Evolutionary conservation across 2,329 filamentous ascomycete species (phyloP).

Genomic region (Aspergillus thermomutatus): DNA sequence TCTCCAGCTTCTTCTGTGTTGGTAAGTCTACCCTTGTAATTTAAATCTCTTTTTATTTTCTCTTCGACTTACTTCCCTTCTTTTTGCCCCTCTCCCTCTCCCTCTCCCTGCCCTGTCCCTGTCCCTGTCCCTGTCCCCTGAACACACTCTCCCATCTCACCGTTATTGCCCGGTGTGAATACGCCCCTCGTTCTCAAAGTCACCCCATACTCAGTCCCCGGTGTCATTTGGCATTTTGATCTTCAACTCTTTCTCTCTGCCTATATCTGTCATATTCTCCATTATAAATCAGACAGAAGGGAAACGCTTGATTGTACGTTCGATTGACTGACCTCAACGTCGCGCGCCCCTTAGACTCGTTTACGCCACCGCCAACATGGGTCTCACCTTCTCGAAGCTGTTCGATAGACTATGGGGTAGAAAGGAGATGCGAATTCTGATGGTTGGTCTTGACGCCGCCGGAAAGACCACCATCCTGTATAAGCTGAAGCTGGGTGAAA

Average conservation of each 20-base stretch:
- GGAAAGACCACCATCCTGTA: conserved; percentile 99
- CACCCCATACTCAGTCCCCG: conserved; percentile 2
- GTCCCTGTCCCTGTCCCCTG: conserved; percentile 12
- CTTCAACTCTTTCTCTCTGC: background rate
- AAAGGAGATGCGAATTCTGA: conserved; percentile 99
- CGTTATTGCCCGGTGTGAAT: conserved; percentile 10
- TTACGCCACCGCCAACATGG: conserved; percentile 66
- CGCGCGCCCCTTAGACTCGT: conserved; percentile 16
- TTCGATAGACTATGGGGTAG: conserved; percentile 97
- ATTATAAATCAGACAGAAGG: background rate
- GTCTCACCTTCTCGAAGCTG: conserved; percentile 95
- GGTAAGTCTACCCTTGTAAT: background rate
- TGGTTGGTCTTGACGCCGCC: conserved; percentile 98
- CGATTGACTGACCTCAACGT: conserved; percentile 17
- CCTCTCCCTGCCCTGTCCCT: conserved; percentile 9
- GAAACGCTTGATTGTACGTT: conserved; percentile 1
- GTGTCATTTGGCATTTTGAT: background rate
- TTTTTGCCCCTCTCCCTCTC: conserved; percentile 6
- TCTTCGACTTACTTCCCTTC: conserved; percentile 1
- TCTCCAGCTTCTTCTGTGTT: background rate
- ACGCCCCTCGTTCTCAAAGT: conserved; percentile 5
- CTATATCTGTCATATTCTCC: background rate
- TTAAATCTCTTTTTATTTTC: background rate
- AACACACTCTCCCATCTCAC: conserved; percentile 8
- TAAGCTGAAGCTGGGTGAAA: conserved; percentile 98